A percentile compares a stretch with the other conserved stretches of the same genome.
These are phyloP conservation scores for Phytopythium mirpurense DNA, from an alignment of 352 stramenopile species.

Conservation along the genomic window DNA sequence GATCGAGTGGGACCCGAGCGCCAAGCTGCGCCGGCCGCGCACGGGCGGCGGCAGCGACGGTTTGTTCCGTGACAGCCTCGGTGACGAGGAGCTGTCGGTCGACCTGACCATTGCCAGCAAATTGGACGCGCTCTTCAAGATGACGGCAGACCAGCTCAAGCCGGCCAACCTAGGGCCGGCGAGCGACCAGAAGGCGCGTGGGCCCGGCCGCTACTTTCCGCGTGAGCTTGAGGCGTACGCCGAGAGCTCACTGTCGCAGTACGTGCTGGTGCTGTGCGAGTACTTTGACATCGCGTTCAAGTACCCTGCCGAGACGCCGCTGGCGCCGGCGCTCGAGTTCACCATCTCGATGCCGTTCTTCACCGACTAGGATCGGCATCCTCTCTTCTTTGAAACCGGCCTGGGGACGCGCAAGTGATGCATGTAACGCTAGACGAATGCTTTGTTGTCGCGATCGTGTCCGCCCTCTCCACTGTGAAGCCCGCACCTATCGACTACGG, in stretches of 20 bases:
- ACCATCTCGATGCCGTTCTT: slow-evolving; percentile 70
- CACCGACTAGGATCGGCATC: slow-evolving; percentile 30
- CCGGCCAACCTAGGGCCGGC: slow-evolving; percentile 8
- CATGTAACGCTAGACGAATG: not conserved
- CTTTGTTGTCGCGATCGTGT: not conserved
- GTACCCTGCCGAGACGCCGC: slow-evolving; percentile 33
- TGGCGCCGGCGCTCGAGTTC: slow-evolving; percentile 73
- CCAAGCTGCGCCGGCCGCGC: slow-evolving; percentile 33
- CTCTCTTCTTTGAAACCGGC: not conserved
- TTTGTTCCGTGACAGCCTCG: slow-evolving; percentile 70
- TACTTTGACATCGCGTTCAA: slow-evolving; percentile 78
- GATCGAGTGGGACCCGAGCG: slow-evolving; percentile 61
- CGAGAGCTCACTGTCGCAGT: slow-evolving; percentile 65
- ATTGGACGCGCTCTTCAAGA: slow-evolving; percentile 82
- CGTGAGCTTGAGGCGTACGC: slow-evolving; percentile 65
- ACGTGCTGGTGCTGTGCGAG: slow-evolving; percentile 73
- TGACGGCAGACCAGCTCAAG: slow-evolving; percentile 75
- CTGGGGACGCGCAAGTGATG: not conserved
- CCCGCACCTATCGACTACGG: not conserved
- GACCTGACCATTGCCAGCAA: slow-evolving; percentile 81
- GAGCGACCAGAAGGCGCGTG: not conserved
- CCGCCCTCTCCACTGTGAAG: not conserved
- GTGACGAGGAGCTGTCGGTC: slow-evolving; percentile 76
- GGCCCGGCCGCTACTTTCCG: slow-evolving; percentile 42
- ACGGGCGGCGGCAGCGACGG: slow-evolving; percentile 30